Percentiles rank a stretch among this genome's conserved stretches.
Conservation (phyloP, 768 basidiomycete genomes). For the Mycena olivaceomarginata region DNA sequence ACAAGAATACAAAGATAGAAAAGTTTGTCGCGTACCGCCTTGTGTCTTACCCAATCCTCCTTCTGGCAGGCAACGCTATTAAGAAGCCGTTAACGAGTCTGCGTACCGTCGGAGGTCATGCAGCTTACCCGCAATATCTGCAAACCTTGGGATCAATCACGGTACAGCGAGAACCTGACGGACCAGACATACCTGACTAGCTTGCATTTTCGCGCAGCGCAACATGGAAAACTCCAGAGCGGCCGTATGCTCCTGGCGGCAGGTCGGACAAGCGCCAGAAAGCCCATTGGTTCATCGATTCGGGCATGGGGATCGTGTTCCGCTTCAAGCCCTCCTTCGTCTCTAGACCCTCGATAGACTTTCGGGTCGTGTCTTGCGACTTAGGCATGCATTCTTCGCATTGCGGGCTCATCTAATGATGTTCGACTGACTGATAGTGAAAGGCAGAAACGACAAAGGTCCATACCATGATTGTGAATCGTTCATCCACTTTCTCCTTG, state of each 20-base stretch:
- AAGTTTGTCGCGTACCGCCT: background rate
- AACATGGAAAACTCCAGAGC: constrained; percentile 5
- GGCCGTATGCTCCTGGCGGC: constrained; percentile 12
- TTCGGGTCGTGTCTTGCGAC: background rate
- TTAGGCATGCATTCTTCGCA: constrained; percentile 12
- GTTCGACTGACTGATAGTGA: too few species aligned
- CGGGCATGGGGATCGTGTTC: constrained; percentile 6
- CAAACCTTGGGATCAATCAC: background rate
- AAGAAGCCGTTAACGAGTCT: background rate
- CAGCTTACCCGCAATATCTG: background rate
- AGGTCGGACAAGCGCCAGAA: constrained; percentile 14
- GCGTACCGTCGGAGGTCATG: background rate
- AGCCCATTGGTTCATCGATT: constrained; percentile 1
- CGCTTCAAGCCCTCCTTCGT: background rate
- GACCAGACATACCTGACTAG: background rate
- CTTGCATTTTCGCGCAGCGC: constrained; percentile 4
- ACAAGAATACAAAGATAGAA: background rate
- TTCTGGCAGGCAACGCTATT: background rate
- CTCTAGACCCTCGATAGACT: background rate
- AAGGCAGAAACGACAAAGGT: background rate
- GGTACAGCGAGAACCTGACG: too few species aligned
- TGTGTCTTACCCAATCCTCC: background rate
- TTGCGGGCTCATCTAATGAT: background rate
- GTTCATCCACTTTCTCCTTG: background rate
- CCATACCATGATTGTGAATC: background rate